Evolutionary conservation across 1,139 yeast species (phyloP).

Genomic region (Pichia sp.): DNA sequence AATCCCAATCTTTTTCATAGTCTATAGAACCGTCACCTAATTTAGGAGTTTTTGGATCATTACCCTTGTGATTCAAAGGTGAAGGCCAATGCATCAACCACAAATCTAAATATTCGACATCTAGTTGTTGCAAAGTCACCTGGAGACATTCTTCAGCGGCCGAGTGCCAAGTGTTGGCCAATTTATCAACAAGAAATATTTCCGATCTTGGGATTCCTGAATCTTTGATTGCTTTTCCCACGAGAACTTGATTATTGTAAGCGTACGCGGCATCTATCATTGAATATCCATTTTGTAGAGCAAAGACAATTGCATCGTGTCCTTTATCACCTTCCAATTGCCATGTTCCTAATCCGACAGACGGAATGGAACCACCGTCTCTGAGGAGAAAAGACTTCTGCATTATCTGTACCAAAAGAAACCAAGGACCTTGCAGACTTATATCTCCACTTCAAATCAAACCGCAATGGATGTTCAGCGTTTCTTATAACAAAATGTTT

Average conservation of each 20-base stretch:
- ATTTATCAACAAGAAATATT: constrained; percentile 40
- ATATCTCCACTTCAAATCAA: no score
- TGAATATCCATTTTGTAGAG: constrained; percentile 60
- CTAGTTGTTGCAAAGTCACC: constrained; percentile 25
- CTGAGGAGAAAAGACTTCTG: background rate
- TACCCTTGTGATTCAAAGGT: constrained; percentile 19
- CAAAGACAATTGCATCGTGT: constrained; percentile 43
- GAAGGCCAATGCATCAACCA: constrained; percentile 45
- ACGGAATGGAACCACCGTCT: constrained; percentile 58
- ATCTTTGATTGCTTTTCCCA: constrained; percentile 57
- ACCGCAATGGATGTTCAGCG: no score
- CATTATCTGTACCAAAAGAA: background rate
- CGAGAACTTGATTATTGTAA: constrained; percentile 56
- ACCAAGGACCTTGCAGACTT: no score
- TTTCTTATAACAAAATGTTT: no score
- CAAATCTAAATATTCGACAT: constrained; percentile 37
- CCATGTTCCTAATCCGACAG: constrained; percentile 62
- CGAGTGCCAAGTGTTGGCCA: constrained; percentile 7
- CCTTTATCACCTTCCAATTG: constrained; percentile 37
- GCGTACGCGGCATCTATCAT: constrained; percentile 73
- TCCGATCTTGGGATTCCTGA: constrained; percentile 39
- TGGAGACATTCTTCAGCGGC: constrained; percentile 21
- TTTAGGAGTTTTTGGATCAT: constrained; percentile 13
- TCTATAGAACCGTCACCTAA: constrained; percentile 20
- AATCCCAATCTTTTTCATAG: constrained; percentile 21